Conservation (phyloP, 1,284 basidiomycete genomes). For the Sparassis latifolia region DNA sequence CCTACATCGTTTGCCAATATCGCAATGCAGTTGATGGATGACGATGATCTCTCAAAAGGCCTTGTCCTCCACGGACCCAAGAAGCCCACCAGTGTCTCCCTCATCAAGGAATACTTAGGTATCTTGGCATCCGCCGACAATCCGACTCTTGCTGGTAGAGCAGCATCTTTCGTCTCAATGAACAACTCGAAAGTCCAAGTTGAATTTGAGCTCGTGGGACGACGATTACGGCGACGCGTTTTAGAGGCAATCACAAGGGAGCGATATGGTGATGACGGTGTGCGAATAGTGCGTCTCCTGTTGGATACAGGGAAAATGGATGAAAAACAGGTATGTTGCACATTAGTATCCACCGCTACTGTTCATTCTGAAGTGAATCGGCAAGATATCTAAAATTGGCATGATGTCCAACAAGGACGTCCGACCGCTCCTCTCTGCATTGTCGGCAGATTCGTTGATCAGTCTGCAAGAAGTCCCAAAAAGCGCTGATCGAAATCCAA, state of each 20-base stretch:
- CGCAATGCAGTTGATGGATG: slow-evolving; percentile 53
- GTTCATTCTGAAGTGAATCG: not conserved
- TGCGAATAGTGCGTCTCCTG: slow-evolving; percentile 79
- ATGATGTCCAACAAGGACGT: slow-evolving; percentile 90
- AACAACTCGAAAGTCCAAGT: slow-evolving; percentile 71
- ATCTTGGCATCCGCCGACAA: slow-evolving; percentile 78
- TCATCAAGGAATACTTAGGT: slow-evolving; percentile 72
- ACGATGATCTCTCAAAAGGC: slow-evolving; percentile 49
- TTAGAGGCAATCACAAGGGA: slow-evolving; percentile 80
- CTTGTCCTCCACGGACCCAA: slow-evolving; percentile 48
- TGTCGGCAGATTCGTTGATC: slow-evolving; percentile 77
- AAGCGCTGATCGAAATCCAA: slow-evolving; percentile 80
- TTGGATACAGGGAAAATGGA: slow-evolving; percentile 91
- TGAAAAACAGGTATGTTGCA: slow-evolving; percentile 77
- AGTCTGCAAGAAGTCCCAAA: slow-evolving; percentile 89
- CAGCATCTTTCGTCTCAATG: slow-evolving; percentile 63
- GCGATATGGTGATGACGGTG: slow-evolving; percentile 80
- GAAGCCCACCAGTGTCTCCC: slow-evolving; percentile 48
- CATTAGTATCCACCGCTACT: not conserved
- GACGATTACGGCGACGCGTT: slow-evolving; percentile 65
- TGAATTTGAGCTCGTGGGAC: slow-evolving; percentile 75
- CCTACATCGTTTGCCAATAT: slow-evolving; percentile 58
- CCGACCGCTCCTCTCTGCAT: slow-evolving; percentile 71
- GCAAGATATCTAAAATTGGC: slow-evolving; percentile 86
- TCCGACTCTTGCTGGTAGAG: slow-evolving; percentile 61